Base-by-base conservation (phyloP, 345 rosid genomes). In the Passiflora organensis region DNA sequence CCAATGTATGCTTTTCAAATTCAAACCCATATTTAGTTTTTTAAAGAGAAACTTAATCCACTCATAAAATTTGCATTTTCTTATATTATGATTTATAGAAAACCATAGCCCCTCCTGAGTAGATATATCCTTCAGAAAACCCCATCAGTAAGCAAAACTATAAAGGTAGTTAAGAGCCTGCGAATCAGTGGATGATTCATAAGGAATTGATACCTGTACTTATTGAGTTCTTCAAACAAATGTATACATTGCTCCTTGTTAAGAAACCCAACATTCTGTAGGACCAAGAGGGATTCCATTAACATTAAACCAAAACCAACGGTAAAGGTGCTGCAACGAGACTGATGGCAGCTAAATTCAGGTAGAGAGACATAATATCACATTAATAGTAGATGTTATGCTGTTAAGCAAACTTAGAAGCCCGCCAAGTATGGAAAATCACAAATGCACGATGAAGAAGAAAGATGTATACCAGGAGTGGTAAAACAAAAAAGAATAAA, bases 181-280 rank as follows among this genome's bases (percentile, higher is more conserved):
- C 10, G 13, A 41, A 41, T 36, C 13, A 28, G 48, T 36, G 53
- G 41, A 62, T 48, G 43, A 21, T 25, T 34, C 46, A 43, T 11
- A 23, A 12, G 51, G 10, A 47, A 63, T 48, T 21, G 28, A 53
- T 76, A 91, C 98, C 98, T 86, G 87, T 93, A 93, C 41, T 80
- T 73, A 63, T 89, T 84, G 59, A 93, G 76, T 57, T 81, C 87
- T 69, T 82, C 82, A 74, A 93, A 93, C 59, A 93, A 83, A 63
- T 15, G 65, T 56, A 83, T 65, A 46, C 95, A 93, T 67, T 93
- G 95, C 63, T 82, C 73, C 79, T 89, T 72, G 55, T 89, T 44
- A 36, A 93, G 77, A 63, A 9, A 71, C 55, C 91, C 95, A 12
- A 34, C 72, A 19, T 78, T 68, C 99, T 89, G 86, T 68, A 53